phyloP scores from a whole-genome alignment of 805 yeast species.

The Komagataella ulmi region DNA sequence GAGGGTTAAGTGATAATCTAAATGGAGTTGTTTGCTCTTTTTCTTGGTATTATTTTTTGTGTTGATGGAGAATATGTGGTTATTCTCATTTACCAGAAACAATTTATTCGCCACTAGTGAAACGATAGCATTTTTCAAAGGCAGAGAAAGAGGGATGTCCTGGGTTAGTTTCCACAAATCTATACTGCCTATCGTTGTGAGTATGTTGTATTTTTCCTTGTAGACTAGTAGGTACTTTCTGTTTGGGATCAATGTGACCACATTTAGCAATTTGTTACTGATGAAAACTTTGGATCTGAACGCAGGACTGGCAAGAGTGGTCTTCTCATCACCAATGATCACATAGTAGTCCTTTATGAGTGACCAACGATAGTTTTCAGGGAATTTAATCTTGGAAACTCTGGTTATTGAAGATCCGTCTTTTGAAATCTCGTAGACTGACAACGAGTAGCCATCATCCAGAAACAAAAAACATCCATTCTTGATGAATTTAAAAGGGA shows the following conservation, averaged over 20 bases:
- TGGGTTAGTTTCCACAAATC: neutral
- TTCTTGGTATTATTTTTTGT: neutral
- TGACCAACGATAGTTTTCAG: neutral
- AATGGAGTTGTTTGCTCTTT: neutral
- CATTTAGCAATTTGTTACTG: neutral
- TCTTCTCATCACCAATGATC: neutral
- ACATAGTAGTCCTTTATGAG: neutral
- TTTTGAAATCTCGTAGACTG: neutral
- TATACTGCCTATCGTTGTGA: neutral
- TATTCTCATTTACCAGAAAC: neutral
- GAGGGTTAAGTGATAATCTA: neutral
- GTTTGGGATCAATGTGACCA: neutral
- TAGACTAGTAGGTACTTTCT: neutral
- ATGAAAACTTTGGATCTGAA: neutral
- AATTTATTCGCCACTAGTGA: neutral
- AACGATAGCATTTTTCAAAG: neutral
- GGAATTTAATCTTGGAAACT: neutral
- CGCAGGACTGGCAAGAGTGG: neutral
- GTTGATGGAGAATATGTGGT: neutral
- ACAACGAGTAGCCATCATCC: neutral
- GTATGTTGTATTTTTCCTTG: neutral
- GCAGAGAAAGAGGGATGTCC: neutral
- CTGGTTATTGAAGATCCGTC: neutral
- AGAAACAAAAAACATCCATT: neutral
- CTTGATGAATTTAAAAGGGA: neutral